Percentiles rank a stretch among this genome's conserved stretches.
Evolutionary conservation across 2,329 filamentous ascomycete species (phyloP).

Genomic region (Mycocentrospora acerina): DNA sequence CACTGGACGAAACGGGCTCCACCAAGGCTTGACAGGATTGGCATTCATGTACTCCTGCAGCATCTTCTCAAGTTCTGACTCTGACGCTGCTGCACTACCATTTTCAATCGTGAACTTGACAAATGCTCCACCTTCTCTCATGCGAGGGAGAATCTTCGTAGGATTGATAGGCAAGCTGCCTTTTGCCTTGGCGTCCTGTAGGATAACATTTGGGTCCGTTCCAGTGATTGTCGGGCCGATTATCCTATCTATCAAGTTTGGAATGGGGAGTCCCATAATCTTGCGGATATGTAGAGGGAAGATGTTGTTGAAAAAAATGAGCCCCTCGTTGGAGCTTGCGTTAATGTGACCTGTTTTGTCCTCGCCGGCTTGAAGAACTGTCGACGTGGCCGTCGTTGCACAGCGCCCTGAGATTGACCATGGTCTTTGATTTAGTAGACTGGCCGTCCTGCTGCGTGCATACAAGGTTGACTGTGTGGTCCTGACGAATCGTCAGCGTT

Average conservation of each 20-base stretch:
- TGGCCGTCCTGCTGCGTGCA: slow-evolving; percentile 1
- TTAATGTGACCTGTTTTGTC: slow-evolving; percentile 79
- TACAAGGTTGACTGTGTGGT: slow-evolving; percentile 6
- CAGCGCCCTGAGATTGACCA: slow-evolving; percentile 19
- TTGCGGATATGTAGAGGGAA: slow-evolving; percentile 78
- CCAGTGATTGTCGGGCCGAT: slow-evolving; percentile 54
- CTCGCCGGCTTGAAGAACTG: slow-evolving; percentile 52
- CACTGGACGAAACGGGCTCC: slow-evolving; percentile 78
- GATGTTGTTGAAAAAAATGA: slow-evolving; percentile 90
- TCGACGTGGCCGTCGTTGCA: slow-evolving; percentile 17
- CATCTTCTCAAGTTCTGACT: slow-evolving; percentile 60
- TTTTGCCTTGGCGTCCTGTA: slow-evolving; percentile 61
- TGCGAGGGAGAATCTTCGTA: slow-evolving; percentile 76
- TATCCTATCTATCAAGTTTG: slow-evolving; percentile 54
- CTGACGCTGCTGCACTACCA: slow-evolving; percentile 37
- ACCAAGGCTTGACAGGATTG: slow-evolving; percentile 81
- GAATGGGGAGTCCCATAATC: slow-evolving; percentile 57
- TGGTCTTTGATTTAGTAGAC: slow-evolving; percentile 4
- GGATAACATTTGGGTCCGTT: slow-evolving; percentile 57
- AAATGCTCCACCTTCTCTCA: slow-evolving; percentile 92
- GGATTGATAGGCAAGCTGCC: slow-evolving; percentile 65
- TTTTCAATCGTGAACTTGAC: slow-evolving; percentile 72
- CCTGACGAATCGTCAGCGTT: slow-evolving; percentile 23
- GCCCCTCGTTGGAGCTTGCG: slow-evolving; percentile 72
- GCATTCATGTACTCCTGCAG: slow-evolving; percentile 66